These are phyloP conservation scores for Phylloporus sp. DNA, from an alignment of 768 basidiomycete genomes.

Conservation along the genomic window DNA sequence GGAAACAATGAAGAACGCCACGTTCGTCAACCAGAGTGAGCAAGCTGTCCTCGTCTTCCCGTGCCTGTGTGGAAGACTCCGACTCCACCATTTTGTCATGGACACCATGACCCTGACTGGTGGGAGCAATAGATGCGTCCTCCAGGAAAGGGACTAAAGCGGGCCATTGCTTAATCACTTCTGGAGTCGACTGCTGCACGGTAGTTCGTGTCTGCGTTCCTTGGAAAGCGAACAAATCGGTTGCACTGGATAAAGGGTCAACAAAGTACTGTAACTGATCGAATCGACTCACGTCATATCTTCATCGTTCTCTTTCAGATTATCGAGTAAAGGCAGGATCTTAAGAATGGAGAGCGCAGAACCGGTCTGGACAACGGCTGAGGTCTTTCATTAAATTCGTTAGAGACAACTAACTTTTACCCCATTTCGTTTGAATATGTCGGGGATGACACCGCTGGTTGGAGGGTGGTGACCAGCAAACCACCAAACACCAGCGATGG, in stretches of 20 bases:
- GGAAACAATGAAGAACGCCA: constrained; percentile 59
- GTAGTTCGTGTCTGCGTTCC: constrained; percentile 52
- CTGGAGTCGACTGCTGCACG: constrained; percentile 47
- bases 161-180: constrained; percentile 66
- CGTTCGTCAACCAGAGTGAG: constrained; percentile 55
- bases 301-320: constrained; percentile 62
- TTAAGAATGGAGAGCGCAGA: constrained; percentile 70
- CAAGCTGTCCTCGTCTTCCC: constrained; percentile 59
- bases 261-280: constrained; percentile 4
- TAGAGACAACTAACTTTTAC: constrained; percentile 48
- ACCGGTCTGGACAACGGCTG: constrained; percentile 53
- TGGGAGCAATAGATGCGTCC: constrained; percentile 58
- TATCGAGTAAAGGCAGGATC: constrained; percentile 67
- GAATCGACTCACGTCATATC: constrained; percentile 53
- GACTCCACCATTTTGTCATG: constrained; percentile 27
- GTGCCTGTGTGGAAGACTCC: constrained; percentile 25
- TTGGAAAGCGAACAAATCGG: constrained; percentile 80
- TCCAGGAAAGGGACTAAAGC: constrained; percentile 51
- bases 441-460: constrained; percentile 51
- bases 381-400: not conserved
- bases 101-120: constrained; percentile 32
- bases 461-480: constrained; percentile 47
- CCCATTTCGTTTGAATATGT: constrained; percentile 68
- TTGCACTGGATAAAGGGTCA: constrained; percentile 47
- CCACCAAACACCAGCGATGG: constrained; percentile 69